Evolutionary conservation across 106 monocot genomes (phyloP).

Genomic region (Iris macrosiphon): DNA sequence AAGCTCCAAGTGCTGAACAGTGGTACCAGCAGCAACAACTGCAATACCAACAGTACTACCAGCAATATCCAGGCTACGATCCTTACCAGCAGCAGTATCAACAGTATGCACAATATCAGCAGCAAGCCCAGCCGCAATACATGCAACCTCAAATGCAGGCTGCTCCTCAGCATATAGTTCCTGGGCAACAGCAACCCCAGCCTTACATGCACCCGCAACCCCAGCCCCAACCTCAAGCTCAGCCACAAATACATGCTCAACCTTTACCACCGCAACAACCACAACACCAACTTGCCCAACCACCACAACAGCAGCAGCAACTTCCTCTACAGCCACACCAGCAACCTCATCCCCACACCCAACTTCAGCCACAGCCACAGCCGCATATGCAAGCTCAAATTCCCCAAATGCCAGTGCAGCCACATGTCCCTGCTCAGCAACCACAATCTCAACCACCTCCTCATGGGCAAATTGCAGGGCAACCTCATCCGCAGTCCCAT

Average conservation of each 20-base stretch:
- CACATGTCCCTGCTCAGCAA: conserved; percentile 14
- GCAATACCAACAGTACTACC: conserved; percentile 88
- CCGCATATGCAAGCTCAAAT: conserved; percentile 13
- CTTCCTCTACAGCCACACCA: conserved; percentile 11
- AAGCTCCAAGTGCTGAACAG: conserved; percentile 46
- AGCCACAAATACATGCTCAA: conserved; percentile 6
- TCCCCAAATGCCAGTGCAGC: conserved; percentile 10
- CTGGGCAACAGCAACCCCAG: conserved; percentile 21
- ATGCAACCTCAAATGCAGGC: conserved; percentile 18
- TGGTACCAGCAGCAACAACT: conserved; percentile 86
- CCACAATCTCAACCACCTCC: conserved; percentile 5
- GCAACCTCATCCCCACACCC: conserved; percentile 22
- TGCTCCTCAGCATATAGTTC: conserved; percentile 17
- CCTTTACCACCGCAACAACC: conserved; percentile 6
- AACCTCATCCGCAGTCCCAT: conserved; percentile 10
- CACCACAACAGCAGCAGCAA: conserved; percentile 9
- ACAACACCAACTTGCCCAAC: conserved; percentile 10
- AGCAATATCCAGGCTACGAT: conserved; percentile 87
- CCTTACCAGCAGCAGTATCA: conserved; percentile 79
- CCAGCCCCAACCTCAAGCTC: conserved; percentile 13
- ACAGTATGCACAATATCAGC: conserved; percentile 71
- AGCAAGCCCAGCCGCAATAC: conserved; percentile 40
- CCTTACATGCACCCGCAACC: conserved; percentile 23
- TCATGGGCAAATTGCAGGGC: conserved; percentile 5
- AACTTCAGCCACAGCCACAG: conserved; percentile 15